Conservation (phyloP, 805 yeast genomes). For the Zygosaccharomyces gambellarensis region DNA sequence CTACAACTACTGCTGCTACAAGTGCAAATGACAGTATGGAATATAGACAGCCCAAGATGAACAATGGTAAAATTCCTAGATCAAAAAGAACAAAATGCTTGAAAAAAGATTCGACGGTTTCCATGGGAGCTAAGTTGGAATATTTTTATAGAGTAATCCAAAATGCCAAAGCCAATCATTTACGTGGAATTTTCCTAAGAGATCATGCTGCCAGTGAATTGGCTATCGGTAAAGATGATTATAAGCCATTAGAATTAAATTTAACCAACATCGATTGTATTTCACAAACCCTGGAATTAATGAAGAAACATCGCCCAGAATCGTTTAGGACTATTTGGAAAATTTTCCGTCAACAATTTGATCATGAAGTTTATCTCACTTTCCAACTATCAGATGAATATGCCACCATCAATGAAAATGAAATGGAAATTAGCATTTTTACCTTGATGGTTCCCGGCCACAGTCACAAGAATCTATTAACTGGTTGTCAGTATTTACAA, state of each 20-base stretch:
- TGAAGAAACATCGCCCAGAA: neutral
- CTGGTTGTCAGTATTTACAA: constrained; percentile 20
- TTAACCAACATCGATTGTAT: constrained; percentile 10
- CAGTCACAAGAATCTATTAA: constrained; percentile 15
- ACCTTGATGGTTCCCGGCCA: constrained; percentile 11
- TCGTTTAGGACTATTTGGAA: constrained; percentile 20
- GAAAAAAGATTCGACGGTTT: constrained; percentile 12
- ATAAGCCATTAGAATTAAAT: constrained; percentile 6
- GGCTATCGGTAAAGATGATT: constrained; percentile 7
- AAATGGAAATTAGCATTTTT: constrained; percentile 13
- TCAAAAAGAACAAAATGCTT: constrained; percentile 12
- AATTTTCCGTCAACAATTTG: constrained; percentile 13
- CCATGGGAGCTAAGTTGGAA: constrained; percentile 9
- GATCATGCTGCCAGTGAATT: constrained; percentile 16
- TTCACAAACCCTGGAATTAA: constrained; percentile 2
- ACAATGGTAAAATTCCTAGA: constrained; percentile 6
- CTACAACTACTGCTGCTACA: neutral
- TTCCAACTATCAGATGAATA: constrained; percentile 13
- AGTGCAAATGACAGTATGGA: neutral
- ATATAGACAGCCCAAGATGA: neutral
- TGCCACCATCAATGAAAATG: constrained; percentile 4
- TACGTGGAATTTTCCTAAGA: constrained; percentile 13
- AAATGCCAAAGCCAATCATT: constrained; percentile 8
- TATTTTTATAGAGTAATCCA: constrained; percentile 7
- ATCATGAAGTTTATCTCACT: constrained; percentile 9